A percentile compares a stretch with the other conserved stretches of the same genome.
Conservation (phyloP, 202 grass and related monocot genomes). For the Tripidium arundinaceum region DNA sequence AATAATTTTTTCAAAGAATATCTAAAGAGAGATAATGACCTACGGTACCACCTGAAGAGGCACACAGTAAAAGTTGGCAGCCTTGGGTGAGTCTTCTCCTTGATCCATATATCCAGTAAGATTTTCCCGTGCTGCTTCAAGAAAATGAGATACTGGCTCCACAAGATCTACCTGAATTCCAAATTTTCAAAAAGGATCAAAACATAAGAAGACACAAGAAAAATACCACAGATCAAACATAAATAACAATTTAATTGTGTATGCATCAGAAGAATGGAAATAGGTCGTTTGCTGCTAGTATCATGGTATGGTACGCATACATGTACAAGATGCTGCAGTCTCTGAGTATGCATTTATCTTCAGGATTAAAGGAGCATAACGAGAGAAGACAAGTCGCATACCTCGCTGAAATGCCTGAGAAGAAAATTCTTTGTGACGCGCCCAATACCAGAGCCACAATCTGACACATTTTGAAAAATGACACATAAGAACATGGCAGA, state of each 20-base stretch:
- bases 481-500: background rate
- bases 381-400: background rate
- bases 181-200: background rate
- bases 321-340: background rate
- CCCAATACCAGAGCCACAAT: slow-evolving; percentile 94
- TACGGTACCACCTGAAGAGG: slow-evolving; percentile 68
- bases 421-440: slow-evolving; percentile 97
- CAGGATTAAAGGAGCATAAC: background rate
- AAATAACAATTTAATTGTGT: background rate
- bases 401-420: slow-evolving; percentile 86
- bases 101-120: slow-evolving; percentile 50
- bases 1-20: background rate
- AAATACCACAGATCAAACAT: background rate
- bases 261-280: background rate
- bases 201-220: slow-evolving; percentile 8
- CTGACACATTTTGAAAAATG: slow-evolving; percentile 38
- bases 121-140: slow-evolving; percentile 77
- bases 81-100: slow-evolving; percentile 54
- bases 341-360: background rate
- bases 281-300: background rate
- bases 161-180: slow-evolving; percentile 85
- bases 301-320: background rate
- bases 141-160: slow-evolving; percentile 93
- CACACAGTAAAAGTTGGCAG: slow-evolving; percentile 79
- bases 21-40: background rate